phyloP scores from a whole-genome alignment of 768 basidiomycete species.

The Saitozyma sp. region DNA sequence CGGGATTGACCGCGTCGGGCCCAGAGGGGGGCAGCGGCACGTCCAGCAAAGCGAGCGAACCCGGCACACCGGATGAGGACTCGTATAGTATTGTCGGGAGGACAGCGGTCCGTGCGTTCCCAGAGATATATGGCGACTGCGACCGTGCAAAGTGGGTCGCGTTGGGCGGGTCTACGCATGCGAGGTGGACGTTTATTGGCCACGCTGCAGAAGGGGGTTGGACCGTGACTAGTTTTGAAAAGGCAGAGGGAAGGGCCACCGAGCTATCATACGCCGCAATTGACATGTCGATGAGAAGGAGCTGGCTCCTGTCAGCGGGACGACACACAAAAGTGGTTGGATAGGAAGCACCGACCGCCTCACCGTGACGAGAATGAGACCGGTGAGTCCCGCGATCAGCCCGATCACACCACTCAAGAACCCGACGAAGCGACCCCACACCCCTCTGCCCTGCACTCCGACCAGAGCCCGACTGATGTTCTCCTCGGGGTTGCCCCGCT shows the following conservation, averaged over 20 bases:
- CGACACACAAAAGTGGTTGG: slow-evolving; percentile 11
- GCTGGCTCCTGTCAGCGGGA: neutral
- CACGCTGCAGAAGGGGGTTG: slow-evolving; percentile 30
- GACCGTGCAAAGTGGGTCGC: neutral
- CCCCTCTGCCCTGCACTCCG: slow-evolving; percentile 38
- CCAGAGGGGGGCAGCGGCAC: slow-evolving; percentile 33
- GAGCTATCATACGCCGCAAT: slow-evolving; percentile 47
- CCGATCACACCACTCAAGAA: slow-evolving; percentile 40
- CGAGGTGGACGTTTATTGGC: slow-evolving; percentile 43
- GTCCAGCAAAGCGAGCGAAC: slow-evolving; percentile 42
- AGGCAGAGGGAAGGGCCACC: slow-evolving; percentile 27
- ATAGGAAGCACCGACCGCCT: slow-evolving; percentile 11
- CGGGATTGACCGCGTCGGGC: slow-evolving; percentile 37
- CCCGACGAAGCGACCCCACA: slow-evolving; percentile 33
- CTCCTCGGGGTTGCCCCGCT: slow-evolving; percentile 35
- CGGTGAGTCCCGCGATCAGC: slow-evolving; percentile 44
- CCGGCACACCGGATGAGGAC: slow-evolving; percentile 48
- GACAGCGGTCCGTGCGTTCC: neutral
- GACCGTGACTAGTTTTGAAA: slow-evolving; percentile 33
- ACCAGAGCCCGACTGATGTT: slow-evolving; percentile 40
- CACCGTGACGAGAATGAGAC: slow-evolving; percentile 40
- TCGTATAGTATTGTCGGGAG: slow-evolving; percentile 50
- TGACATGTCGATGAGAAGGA: slow-evolving; percentile 47
- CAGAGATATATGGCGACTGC: slow-evolving; percentile 5
- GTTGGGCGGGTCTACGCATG: slow-evolving; percentile 38